Evolutionary conservation across 2,329 filamentous ascomycete species (phyloP), one percentile per base, ranked within the genome.

Genomic region (Neospermospora avenae): DNA sequence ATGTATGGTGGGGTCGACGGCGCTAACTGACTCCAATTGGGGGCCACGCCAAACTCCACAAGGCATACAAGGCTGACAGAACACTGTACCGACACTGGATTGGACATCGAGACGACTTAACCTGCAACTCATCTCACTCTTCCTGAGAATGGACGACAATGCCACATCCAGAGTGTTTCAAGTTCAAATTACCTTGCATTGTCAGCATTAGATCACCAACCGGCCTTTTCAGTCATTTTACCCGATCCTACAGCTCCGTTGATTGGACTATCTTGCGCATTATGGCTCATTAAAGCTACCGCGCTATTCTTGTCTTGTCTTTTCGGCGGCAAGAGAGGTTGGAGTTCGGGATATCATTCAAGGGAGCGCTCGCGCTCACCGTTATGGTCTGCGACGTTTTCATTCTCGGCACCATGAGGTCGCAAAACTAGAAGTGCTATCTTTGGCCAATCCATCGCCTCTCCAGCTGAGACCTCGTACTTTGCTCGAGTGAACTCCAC

Each of bases 301-400:
- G 45, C 37, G 57, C 62, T 62, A 60, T 62, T 58, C 57, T 55
- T 22, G 57, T 61, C 55, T 45, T 34, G 39, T 46, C 37, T n/a
- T 25, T 16, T 54, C 34, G 51, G 49, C 49, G 51, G 41, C 42
- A 48, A 54, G 49, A 48, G 41, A 31, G 6, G 28, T 6, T n/a
- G 28, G 11, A 41, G n/a, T n/a, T 39, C 31, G 7, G 16, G 10
- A 18, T 16, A n/a, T 16, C 24, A 31, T 35, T 22, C 20, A 35
- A 22, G 18, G 14, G 44, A 39, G 51, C 55, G 60, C 52, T 44
- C 22, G 39, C 52, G 39, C 45, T 49, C 45, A 8, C 14, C 11
- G n/a, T 52, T 44, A n/a, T 28, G 41, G 54, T 46, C 46, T 39
- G 28, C 22, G 22, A 8, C 49, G 34, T 54, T 34, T 4, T 58